phyloP scores from a whole-genome alignment of 169 alveolate genomes.

The Fabrea salina region DNA sequence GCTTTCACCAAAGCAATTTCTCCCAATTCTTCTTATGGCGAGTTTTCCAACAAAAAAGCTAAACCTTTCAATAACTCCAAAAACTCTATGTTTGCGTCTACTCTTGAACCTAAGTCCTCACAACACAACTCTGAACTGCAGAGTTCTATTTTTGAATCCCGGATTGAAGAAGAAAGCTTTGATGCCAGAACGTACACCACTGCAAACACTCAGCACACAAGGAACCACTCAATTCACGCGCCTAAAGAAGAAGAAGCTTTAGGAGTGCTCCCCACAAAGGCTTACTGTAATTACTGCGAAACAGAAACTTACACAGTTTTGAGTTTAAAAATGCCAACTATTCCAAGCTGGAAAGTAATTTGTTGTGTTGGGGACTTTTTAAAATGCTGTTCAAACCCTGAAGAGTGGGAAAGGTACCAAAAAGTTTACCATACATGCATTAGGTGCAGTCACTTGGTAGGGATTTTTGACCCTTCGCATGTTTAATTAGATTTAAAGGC shows the following conservation, averaged over 20 bases:
- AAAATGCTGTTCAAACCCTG: neutral
- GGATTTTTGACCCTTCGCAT: neutral
- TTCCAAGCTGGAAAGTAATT: constrained; percentile 13
- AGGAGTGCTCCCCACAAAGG: neutral
- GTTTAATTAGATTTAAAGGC: too few relatives aligned
- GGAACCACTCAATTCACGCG: neutral
- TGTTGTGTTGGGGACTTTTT: neutral
- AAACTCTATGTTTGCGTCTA: constrained; percentile 27
- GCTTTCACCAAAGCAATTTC: neutral
- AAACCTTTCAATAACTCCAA: neutral
- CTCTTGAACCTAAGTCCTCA: constrained; percentile 14
- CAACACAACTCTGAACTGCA: neutral
- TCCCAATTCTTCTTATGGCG: neutral
- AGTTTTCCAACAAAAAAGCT: neutral
- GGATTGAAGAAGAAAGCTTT: neutral
- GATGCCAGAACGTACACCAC: neutral
- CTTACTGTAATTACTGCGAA: constrained; percentile 6
- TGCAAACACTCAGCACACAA: neutral
- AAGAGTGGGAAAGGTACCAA: neutral
- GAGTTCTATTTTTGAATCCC: neutral
- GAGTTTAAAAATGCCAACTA: constrained; percentile 16
- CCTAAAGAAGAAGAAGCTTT: neutral
- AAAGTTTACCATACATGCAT: constrained; percentile 14
- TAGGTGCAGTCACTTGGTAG: neutral
- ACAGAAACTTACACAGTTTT: neutral